These are phyloP conservation scores for Colletotrichum horii DNA, from an alignment of 2,329 filamentous ascomycete genomes.

Conservation along the genomic window DNA sequence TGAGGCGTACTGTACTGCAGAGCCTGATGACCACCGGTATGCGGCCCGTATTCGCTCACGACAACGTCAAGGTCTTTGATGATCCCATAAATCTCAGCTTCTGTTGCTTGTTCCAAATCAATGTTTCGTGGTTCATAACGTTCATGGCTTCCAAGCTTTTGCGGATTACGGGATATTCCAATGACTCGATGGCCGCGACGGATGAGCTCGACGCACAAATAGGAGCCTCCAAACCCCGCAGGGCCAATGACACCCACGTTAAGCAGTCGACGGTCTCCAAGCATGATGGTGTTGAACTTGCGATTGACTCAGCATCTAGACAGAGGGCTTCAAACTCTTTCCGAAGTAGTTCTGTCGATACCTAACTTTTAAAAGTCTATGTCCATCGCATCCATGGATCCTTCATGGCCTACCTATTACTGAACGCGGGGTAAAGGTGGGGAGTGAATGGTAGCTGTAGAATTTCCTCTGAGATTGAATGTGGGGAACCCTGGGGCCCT, in stretches of 20 bases:
- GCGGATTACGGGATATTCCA: neutral
- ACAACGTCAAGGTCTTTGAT: neutral
- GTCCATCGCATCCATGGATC: neutral
- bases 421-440: neutral
- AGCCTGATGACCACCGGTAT: neutral
- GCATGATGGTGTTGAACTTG: neutral
- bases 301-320: neutral
- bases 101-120: neutral
- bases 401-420: neutral
- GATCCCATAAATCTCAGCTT: neutral
- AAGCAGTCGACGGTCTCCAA: neutral
- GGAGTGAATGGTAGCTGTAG: neutral
- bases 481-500: neutral
- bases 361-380: neutral
- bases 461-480: neutral
- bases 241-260: neutral
- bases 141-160: neutral
- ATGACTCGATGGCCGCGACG: neutral
- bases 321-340: neutral
- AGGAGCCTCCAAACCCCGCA: neutral
- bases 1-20: neutral
- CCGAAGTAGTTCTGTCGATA: neutral
- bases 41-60: neutral
- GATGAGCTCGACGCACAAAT: neutral
- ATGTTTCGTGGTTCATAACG: neutral